Percentiles rank a stretch among this genome's conserved stretches.
Conservation (phyloP, 495 filamentous ascomycete species). For the Daldinia vernicosa region DNA sequence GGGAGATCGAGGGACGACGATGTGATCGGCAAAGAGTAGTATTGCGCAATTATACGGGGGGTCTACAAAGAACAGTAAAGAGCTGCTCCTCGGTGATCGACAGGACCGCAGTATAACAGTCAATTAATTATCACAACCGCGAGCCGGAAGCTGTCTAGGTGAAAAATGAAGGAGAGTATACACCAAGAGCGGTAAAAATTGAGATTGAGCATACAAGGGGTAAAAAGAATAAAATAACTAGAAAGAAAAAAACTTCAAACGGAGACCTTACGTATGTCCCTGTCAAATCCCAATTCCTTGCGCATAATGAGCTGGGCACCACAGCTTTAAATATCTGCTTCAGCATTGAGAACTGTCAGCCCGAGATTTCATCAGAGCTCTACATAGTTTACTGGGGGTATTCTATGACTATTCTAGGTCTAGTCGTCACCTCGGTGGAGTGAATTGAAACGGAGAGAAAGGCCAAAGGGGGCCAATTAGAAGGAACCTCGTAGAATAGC, state of each 20-base stretch:
- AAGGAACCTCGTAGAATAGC: conserved; percentile 14
- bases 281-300: conserved; percentile 7
- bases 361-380: conserved; percentile 19
- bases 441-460: conserved; percentile 34
- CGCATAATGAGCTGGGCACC: conserved; percentile 13
- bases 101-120: not conserved
- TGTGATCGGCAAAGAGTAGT: conserved; percentile 22
- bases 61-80: conserved; percentile 4
- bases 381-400: not conserved
- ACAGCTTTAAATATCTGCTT: conserved; percentile 24
- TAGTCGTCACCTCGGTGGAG: conserved; percentile 22
- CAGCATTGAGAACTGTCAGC: conserved; percentile 5
- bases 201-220: not conserved
- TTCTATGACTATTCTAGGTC: conserved; percentile 17
- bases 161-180: conserved; percentile 3
- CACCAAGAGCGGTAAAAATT: not conserved
- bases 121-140: not conserved
- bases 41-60: conserved; percentile 18
- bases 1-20: conserved; percentile 20
- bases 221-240: not conserved
- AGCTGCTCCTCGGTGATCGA: conserved; percentile 9
- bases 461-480: conserved; percentile 34
- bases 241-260: conserved; percentile 1
- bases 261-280: not conserved
- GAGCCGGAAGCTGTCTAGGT: conserved; percentile 27